Evolutionary conservation across 805 yeast species (phyloP).

Genomic region (Phaffomyces opuntiae): DNA sequence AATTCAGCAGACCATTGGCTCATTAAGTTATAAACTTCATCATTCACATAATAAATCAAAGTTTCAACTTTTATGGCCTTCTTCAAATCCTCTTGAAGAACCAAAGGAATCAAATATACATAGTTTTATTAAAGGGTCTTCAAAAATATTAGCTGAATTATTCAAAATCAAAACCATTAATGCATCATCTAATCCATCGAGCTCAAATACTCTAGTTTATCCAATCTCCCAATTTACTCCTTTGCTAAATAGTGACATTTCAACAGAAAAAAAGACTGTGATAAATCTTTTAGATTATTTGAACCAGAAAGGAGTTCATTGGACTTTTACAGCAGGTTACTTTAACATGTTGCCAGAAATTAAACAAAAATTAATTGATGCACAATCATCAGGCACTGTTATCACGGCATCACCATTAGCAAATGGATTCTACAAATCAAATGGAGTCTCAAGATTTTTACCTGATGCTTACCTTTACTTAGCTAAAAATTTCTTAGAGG

Average conservation of each 20-base stretch:
- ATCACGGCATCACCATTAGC: conserved; percentile 93
- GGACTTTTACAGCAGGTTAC: conserved; percentile 95
- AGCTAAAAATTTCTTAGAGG: conserved; percentile 59
- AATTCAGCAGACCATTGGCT: conserved; percentile 62
- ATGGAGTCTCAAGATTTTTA: conserved; percentile 71
- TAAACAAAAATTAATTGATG: conserved; percentile 46
- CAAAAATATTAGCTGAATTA: conserved; percentile 50
- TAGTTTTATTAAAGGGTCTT: conserved; percentile 49
- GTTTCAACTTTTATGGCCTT: conserved; percentile 69
- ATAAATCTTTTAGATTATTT: conserved; percentile 51
- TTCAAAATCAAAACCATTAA: conserved; percentile 24
- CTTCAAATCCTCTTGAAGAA: conserved; percentile 54
- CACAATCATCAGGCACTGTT: conserved; percentile 58
- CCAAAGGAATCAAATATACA: conserved; percentile 50
- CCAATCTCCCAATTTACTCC: conserved; percentile 93
- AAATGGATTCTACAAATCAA: conserved; percentile 83
- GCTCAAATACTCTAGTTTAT: conserved; percentile 60
- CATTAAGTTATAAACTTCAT: conserved; percentile 60
- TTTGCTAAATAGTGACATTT: conserved; percentile 52
- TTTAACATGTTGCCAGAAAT: conserved; percentile 84
- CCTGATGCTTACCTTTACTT: conserved; percentile 84
- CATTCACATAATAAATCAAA: conserved; percentile 38
- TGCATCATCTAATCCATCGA: conserved; percentile 1
- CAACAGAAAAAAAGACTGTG: conserved; percentile 78
- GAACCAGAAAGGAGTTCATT: conserved; percentile 48